Conservation (phyloP, 1,139 yeast species). For the Hanseniaspora uvarum region DNA sequence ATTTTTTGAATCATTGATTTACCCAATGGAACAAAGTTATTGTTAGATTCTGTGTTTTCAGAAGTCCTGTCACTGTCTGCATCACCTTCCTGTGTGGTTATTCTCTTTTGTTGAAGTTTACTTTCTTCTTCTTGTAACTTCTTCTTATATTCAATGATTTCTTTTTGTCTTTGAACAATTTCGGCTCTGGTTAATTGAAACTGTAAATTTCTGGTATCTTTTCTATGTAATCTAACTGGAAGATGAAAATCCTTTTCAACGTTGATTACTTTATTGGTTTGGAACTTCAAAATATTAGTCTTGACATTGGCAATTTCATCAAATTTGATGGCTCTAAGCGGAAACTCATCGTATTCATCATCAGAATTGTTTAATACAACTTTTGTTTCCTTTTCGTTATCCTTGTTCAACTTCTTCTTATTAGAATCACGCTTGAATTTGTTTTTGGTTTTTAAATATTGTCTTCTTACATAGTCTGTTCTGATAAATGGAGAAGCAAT, state of each 20-base stretch:
- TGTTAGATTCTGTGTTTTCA: background rate
- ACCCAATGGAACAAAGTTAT: background rate
- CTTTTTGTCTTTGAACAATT: slow-evolving; percentile 43
- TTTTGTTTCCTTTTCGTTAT: slow-evolving; percentile 17
- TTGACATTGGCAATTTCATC: slow-evolving; percentile 67
- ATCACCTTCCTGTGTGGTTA: slow-evolving; percentile 3
- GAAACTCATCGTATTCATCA: slow-evolving; percentile 32
- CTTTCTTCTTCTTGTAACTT: slow-evolving; percentile 24
- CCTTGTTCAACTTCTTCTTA: slow-evolving; percentile 24
- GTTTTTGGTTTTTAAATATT: slow-evolving; percentile 27
- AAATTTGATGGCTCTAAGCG: slow-evolving; percentile 58
- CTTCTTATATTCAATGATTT: slow-evolving; percentile 32
- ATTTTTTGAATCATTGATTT: slow-evolving; percentile 19
- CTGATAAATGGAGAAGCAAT: slow-evolving; percentile 31
- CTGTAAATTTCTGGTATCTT: slow-evolving; percentile 84
- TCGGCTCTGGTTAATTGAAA: slow-evolving; percentile 63
- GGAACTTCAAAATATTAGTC: slow-evolving; percentile 75
- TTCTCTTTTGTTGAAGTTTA: background rate
- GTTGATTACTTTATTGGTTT: slow-evolving; percentile 59
- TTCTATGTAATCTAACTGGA: slow-evolving; percentile 81
- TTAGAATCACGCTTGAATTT: slow-evolving; percentile 24
- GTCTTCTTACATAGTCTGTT: slow-evolving; percentile 30
- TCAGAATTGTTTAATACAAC: slow-evolving; percentile 20
- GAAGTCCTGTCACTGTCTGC: slow-evolving; percentile 1
- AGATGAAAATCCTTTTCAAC: slow-evolving; percentile 60